Evolutionary conservation across 2,329 filamentous ascomycete species (phyloP).

Genomic region (Beauveria bassiana): DNA sequence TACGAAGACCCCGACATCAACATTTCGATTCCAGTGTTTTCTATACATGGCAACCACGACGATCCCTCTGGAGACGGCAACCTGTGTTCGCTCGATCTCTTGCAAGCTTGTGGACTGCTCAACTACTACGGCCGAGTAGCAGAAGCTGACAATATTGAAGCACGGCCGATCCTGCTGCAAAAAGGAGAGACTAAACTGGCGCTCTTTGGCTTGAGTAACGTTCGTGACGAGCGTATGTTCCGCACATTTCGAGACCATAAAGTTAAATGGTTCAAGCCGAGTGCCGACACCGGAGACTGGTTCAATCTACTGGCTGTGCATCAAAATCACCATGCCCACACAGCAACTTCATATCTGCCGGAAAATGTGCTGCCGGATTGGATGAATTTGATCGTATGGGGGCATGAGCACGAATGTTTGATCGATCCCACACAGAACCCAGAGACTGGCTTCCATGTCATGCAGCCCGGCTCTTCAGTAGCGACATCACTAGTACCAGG

Average conservation of each 20-base stretch:
- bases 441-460: constrained; percentile 87
- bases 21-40: constrained; percentile 92
- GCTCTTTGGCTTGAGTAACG: constrained; percentile 89
- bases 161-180: constrained; percentile 86
- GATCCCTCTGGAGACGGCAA: constrained; percentile 96
- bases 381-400: constrained; percentile 89
- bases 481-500: constrained; percentile 87
- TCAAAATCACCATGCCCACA: constrained; percentile 91
- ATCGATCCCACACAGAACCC: constrained; percentile 79
- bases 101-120: constrained; percentile 83
- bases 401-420: constrained; percentile 92
- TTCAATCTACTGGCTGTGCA: constrained; percentile 95
- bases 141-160: constrained; percentile 85
- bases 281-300: constrained; percentile 75
- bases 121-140: constrained; percentile 94
- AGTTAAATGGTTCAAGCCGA: constrained; percentile 87
- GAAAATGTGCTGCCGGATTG: constrained; percentile 90
- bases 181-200: constrained; percentile 91
- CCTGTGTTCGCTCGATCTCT: constrained; percentile 79
- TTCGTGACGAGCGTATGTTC: constrained; percentile 89
- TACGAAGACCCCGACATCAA: constrained; percentile 98
- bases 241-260: constrained; percentile 88
- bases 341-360: constrained; percentile 85
- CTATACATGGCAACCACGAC: constrained; percentile 97
- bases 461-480: constrained; percentile 94